phyloP scores from a whole-genome alignment of 495 filamentous ascomycete species.

The Aspergillus cristatus region DNA sequence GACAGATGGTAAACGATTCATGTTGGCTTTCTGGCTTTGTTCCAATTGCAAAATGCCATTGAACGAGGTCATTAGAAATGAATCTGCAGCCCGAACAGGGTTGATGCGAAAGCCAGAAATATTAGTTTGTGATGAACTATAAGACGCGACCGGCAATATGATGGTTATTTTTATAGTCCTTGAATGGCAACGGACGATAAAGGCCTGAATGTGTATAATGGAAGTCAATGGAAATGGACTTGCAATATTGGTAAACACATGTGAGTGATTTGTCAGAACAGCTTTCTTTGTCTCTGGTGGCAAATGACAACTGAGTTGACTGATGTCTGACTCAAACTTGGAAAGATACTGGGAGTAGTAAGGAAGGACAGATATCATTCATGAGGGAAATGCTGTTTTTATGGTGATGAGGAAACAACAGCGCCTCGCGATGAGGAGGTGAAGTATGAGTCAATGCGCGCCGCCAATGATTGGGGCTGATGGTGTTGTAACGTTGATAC shows the following conservation, averaged over 20 bases:
- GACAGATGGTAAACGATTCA: slow-evolving; percentile 43
- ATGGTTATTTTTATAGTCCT: background rate
- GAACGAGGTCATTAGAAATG: slow-evolving; percentile 21
- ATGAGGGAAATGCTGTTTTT: background rate
- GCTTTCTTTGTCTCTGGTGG: slow-evolving; percentile 28
- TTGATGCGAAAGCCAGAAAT: background rate
- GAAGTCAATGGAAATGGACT: slow-evolving; percentile 31
- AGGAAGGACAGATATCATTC: background rate
- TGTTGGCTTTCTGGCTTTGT: slow-evolving; percentile 23
- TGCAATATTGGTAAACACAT: slow-evolving; percentile 20
- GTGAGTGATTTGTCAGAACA: slow-evolving; percentile 34
- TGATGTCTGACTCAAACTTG: background rate
- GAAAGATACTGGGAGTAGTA: background rate
- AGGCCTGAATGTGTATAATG: slow-evolving; percentile 18
- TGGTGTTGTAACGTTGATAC: slow-evolving; percentile 3
- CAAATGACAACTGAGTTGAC: slow-evolving; percentile 14
- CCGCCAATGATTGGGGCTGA: slow-evolving; percentile 13
- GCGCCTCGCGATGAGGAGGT: slow-evolving; percentile 3
- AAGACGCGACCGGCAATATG: no score
- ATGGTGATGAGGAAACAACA: no score
- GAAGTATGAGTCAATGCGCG: slow-evolving; percentile 19
- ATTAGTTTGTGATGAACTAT: no score
- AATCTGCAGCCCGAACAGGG: slow-evolving; percentile 1
- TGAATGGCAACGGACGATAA: slow-evolving; percentile 4
- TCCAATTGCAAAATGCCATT: slow-evolving; percentile 13